These are phyloP conservation scores for Galeopsis tetrahit DNA, from an alignment of 257 asterid species.

Conservation along the genomic window DNA sequence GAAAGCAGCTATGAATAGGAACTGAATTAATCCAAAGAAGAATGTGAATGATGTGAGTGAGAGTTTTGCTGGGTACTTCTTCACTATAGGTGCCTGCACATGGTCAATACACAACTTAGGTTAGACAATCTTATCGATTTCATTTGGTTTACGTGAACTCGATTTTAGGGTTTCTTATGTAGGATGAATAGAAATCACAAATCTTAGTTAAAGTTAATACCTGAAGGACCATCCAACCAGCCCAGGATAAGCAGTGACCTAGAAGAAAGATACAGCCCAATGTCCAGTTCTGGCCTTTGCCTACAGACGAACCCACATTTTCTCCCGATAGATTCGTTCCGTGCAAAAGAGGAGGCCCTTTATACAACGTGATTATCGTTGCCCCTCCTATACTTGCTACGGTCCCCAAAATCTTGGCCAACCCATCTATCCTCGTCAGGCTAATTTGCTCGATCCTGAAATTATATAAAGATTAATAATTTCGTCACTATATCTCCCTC, in stretches of 20 bases:
- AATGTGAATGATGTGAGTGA: slow-evolving; percentile 84
- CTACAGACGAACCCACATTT: background rate
- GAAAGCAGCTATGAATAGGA: slow-evolving; percentile 79
- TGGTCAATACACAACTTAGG: background rate
- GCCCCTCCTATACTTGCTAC: slow-evolving; percentile 84
- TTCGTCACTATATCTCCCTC: background rate
- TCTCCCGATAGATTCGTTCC: slow-evolving; percentile 34
- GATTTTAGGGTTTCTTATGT: too few relatives aligned
- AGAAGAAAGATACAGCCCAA: slow-evolving; percentile 78
- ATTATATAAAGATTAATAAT: background rate
- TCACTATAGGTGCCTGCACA: slow-evolving; percentile 79
- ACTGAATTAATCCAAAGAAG: slow-evolving; percentile 82
- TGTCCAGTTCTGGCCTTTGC: slow-evolving; percentile 62
- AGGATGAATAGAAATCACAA: too few relatives aligned
- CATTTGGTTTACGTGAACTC: background rate
- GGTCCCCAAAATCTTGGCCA: slow-evolving; percentile 79
- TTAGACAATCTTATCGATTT: background rate
- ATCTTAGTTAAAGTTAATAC: slow-evolving; percentile 28
- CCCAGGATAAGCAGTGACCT: slow-evolving; percentile 91
- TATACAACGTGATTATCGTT: slow-evolving; percentile 70
- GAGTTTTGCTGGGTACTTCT: slow-evolving; percentile 88
- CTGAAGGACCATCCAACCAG: slow-evolving; percentile 95
- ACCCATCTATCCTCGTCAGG: slow-evolving; percentile 63
- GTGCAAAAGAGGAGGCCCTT: slow-evolving; percentile 70
- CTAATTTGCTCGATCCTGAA: slow-evolving; percentile 60